Evolutionary conservation across 1,284 basidiomycete species (phyloP).

Genomic region (Pseudozyma sp.): DNA sequence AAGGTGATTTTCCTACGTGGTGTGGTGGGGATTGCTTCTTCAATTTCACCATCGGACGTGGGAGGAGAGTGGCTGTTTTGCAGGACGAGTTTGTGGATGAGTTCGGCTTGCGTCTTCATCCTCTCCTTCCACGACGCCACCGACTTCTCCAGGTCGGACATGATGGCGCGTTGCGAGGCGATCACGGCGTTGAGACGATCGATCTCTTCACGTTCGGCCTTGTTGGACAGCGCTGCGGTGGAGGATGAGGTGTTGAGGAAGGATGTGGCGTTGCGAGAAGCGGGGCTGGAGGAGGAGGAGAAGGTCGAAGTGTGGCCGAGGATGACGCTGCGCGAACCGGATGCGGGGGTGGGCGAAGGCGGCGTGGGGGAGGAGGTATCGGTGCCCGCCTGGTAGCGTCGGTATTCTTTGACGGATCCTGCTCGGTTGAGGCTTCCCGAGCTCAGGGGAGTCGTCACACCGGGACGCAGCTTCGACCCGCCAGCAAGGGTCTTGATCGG

Average conservation of each 20-base stretch:
- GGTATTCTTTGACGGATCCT: conserved; percentile 59
- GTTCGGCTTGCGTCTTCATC: conserved; percentile 54
- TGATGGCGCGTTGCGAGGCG: conserved; percentile 52
- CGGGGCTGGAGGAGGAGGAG: neutral
- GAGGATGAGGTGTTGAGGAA: neutral
- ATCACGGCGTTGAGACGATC: conserved; percentile 60
- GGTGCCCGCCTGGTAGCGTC: conserved; percentile 23
- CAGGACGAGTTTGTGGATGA: conserved; percentile 52
- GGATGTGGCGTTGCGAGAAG: neutral
- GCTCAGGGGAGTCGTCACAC: neutral
- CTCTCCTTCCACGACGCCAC: conserved; percentile 58
- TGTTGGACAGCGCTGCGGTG: neutral
- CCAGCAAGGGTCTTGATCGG: conserved; percentile 24
- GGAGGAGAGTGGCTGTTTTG: conserved; percentile 19
- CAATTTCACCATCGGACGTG: conserved; percentile 20
- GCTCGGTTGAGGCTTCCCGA: conserved; percentile 29
- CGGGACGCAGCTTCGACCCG: conserved; percentile 22
- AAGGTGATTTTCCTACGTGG: conserved; percentile 1
- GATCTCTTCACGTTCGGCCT: conserved; percentile 57
- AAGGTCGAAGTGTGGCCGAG: conserved; percentile 16
- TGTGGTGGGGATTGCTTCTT: conserved; percentile 5
- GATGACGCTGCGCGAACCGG: conserved; percentile 23
- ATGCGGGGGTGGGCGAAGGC: conserved; percentile 15
- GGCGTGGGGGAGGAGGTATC: neutral
- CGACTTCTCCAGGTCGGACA: conserved; percentile 59